Evolutionary conservation across 2,329 filamentous ascomycete species (phyloP).

Genomic region (Pezizomycotina sp.): DNA sequence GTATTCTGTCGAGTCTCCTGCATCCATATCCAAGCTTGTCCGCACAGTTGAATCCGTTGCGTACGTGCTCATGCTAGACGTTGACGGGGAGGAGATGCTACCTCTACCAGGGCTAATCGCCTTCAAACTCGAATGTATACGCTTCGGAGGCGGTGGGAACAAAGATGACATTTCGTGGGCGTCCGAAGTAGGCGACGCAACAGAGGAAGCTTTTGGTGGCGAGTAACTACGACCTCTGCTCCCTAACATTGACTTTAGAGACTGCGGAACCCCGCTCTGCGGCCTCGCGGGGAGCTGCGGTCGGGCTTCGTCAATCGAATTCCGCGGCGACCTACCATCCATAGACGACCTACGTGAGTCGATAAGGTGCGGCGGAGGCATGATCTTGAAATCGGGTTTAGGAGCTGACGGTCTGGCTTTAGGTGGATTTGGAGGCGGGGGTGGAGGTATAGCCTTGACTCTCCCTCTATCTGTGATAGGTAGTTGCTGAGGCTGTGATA

Average conservation of each 20-base stretch:
- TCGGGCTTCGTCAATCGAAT: neutral
- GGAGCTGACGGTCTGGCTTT: conserved; percentile 27
- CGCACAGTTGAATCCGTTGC: conserved; percentile 8
- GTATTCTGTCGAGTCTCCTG: conserved; percentile 44
- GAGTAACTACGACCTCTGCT: conserved; percentile 24
- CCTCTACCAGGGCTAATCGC: conserved; percentile 9
- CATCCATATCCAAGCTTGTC: conserved; percentile 17
- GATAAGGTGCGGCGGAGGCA: neutral
- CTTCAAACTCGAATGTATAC: conserved; percentile 14
- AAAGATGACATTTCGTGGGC: conserved; percentile 16
- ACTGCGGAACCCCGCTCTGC: conserved; percentile 4
- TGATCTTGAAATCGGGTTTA: conserved; percentile 3
- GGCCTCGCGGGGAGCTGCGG: neutral
- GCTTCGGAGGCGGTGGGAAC: conserved; percentile 24
- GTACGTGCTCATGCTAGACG: conserved; percentile 7
- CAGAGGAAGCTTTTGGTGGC: conserved; percentile 19
- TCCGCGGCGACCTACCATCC: neutral
- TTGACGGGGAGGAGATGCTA: conserved; percentile 11
- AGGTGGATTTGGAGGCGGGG: conserved; percentile 24
- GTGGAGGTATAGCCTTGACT: conserved; percentile 13
- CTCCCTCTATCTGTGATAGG: conserved; percentile 14
- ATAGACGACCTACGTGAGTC: neutral
- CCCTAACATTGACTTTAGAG: conserved; percentile 15
- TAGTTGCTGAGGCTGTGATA: conserved; percentile 17
- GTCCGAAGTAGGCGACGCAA: conserved; percentile 13